Conservation (phyloP, 805 yeast species). For the Hanseniaspora occidentalis region DNA sequence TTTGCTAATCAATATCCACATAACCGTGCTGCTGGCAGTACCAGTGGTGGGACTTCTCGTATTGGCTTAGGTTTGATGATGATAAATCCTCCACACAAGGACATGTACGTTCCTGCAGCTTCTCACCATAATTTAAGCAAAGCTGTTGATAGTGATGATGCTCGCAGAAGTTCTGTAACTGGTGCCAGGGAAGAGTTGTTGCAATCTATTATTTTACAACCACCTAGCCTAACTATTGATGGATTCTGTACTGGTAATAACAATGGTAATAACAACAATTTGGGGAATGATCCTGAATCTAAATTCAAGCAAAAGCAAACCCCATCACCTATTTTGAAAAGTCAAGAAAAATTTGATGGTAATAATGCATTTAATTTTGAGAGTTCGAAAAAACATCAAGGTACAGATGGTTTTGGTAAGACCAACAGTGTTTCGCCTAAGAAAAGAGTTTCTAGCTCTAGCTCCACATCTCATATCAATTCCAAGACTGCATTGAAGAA, state of each 20-base stretch:
- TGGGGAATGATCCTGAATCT: conserved; percentile 20
- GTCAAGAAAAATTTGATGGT: conserved; percentile 23
- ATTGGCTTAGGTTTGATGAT: not conserved
- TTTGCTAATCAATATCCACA: too few species aligned
- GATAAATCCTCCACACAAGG: too few species aligned
- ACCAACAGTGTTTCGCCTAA: too few species aligned
- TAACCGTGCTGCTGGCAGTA: not conserved
- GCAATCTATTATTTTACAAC: not conserved
- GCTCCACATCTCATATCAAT: too few species aligned
- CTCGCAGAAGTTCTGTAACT: not conserved
- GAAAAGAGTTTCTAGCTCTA: not conserved
- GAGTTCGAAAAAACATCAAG: not conserved
- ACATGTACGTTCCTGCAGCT: too few species aligned
- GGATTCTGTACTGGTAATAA: not conserved
- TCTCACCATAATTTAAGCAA: too few species aligned
- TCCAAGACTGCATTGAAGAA: too few species aligned
- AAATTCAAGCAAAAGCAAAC: conserved; percentile 26
- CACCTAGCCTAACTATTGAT: not conserved
- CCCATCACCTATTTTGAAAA: conserved; percentile 33
- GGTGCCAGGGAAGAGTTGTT: not conserved
- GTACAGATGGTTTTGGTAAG: too few species aligned
- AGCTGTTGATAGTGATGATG: too few species aligned
- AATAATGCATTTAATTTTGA: not conserved
- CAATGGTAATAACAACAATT: conserved; percentile 2
- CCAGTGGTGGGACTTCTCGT: not conserved